These are phyloP conservation scores for Nicotiana rustica DNA, from an alignment of 305 asterid genomes.

Conservation along the genomic window DNA sequence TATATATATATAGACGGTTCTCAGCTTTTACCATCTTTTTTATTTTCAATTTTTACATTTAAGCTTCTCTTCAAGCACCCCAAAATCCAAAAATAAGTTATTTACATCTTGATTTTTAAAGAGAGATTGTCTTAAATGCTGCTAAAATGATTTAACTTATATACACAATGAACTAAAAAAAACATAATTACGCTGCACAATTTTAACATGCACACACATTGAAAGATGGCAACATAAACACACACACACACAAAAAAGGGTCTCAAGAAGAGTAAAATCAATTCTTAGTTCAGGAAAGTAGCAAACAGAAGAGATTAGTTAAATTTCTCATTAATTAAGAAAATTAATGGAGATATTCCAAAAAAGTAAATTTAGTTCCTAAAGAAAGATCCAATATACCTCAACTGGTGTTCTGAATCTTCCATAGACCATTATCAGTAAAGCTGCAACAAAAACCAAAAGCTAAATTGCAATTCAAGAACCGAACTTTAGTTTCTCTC, in stretches of 20 bases:
- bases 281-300: not conserved
- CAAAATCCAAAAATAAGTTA: not conserved
- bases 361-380: slow-evolving; percentile 31
- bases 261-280: not conserved
- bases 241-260: not conserved
- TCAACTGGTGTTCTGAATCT: slow-evolving; percentile 48
- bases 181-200: not conserved
- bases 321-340: slow-evolving; percentile 12
- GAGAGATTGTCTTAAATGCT: not conserved
- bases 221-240: not conserved
- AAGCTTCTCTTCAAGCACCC: not conserved
- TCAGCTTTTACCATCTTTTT: no score
- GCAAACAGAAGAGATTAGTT: not conserved
- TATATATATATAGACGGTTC: no score
- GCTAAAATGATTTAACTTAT: not conserved
- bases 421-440: slow-evolving; percentile 53
- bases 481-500: slow-evolving; percentile 19
- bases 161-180: not conserved
- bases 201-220: slow-evolving; percentile 6
- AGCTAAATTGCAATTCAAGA: slow-evolving; percentile 36
- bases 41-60: not conserved
- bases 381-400: slow-evolving; percentile 43
- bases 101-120: slow-evolving; percentile 9
- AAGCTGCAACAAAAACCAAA: slow-evolving; percentile 58
- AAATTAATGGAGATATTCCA: slow-evolving; percentile 45